Percentiles rank a stretch among this genome's conserved stretches.
phyloP scores from a whole-genome alignment of 495 filamentous ascomycete genomes.

The Darksidea phi region DNA sequence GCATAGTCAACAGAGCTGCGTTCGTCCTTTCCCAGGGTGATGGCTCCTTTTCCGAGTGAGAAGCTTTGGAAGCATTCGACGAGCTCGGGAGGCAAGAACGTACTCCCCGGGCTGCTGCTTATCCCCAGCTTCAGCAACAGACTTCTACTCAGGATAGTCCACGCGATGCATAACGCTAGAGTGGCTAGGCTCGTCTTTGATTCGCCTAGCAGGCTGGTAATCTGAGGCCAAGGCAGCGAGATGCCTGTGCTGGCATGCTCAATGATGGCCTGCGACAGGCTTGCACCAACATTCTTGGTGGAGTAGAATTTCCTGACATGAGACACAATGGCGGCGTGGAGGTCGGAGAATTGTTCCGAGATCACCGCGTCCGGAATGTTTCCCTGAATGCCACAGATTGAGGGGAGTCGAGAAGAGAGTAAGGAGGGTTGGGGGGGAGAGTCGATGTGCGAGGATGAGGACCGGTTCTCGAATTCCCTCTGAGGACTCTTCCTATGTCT shows the following conservation, averaged over 20 bases:
- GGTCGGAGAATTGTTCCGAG: not conserved
- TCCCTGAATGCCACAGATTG: not conserved
- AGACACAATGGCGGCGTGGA: constrained; percentile 2
- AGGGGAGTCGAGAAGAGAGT: not conserved
- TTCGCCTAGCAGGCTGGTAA: not conserved
- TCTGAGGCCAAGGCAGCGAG: not conserved
- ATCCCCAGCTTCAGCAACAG: constrained; percentile 18
- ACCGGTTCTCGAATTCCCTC: no score
- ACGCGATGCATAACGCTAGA: constrained; percentile 12
- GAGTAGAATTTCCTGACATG: constrained; percentile 12
- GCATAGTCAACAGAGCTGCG: constrained; percentile 8
- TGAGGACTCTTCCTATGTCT: no score
- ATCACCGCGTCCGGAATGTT: constrained; percentile 4
- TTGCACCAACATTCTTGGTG: not conserved
- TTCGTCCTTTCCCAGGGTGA: not conserved
- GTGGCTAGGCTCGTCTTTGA: not conserved
- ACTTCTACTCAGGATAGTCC: constrained; percentile 14
- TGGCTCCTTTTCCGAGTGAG: not conserved
- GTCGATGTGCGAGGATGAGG: no score
- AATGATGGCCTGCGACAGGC: not conserved
- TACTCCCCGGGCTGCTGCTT: constrained; percentile 17
- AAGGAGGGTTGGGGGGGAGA: no score
- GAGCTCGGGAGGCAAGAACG: constrained; percentile 22
- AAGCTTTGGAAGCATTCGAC: constrained; percentile 21
- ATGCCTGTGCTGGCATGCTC: constrained; percentile 12